Base-by-base conservation (phyloP, 2,329 filamentous ascomycete species). In the Epichloe sibirici region DNA sequence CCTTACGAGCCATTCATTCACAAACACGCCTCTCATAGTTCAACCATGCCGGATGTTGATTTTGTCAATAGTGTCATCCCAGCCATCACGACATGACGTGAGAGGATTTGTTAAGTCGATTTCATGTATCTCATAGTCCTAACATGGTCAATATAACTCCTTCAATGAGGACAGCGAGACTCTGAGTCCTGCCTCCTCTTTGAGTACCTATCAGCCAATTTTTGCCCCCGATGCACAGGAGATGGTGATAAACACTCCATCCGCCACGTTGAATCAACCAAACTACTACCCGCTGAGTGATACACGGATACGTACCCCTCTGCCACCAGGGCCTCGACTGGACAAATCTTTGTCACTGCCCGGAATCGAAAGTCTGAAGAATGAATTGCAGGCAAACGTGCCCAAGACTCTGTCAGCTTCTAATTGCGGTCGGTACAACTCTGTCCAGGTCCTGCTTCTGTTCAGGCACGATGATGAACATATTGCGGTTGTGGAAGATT, bases 1-100 rank as follows among this genome's bases (percentile, higher is more conserved):
- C 8, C 28, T 31, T 31, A 11, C 28, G 31, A 31, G 8, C 31
- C 31, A 31, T 31, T 31, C 31, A 31, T 31, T 31, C 31, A 31
- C 31, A 11, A 31, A 31, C 3, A 31, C 8, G 34, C 48, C 51
- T 52, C 44, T 56, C 48, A 17, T 51, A 40, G 48, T 52, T 52
- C 40, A 39, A 25, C 23, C 50, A 54, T 21, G n/a, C 23, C 13
- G 17, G 31, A 15, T 11, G 21, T 51, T 39, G 48, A 53, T 35
- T 31, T 37, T 37, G 37, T 53, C 43, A 17, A 31, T 69, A 78
- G 78, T 82, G 78, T 61, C 76, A 81, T 58, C 78, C 78, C 13
- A 76, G 72, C 57, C 78, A 82, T 61, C 78, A 80, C 57, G 75
- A 75, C 57, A 76, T 80, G 76, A 79, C 75, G 11, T 82, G 78